Base-by-base conservation (phyloP, 2,329 filamentous ascomycete genomes). In the Diplodia sapinea region DNA sequence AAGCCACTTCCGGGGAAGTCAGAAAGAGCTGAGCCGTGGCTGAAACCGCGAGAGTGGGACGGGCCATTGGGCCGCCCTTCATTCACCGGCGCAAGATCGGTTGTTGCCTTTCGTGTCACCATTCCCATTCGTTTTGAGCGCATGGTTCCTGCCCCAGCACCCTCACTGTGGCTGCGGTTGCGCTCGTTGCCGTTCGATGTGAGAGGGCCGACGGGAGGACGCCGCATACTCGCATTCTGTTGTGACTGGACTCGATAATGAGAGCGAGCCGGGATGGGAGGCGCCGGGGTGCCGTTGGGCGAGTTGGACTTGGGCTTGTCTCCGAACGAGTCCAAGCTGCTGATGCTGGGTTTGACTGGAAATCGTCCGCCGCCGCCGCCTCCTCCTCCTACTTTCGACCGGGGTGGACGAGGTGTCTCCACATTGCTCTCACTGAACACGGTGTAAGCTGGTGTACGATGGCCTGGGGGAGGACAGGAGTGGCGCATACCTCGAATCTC, bases 201-300 rank as follows among this genome's bases (percentile, higher is more conserved):
- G 38, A 87, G 77, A n/a, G 87, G 92, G 78, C 91, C 88, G n/a
- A 93, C 85, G 1, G 89, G 88, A 0, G 93, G 91, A 67, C 90
- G 85, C 67, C 91, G 87, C 55, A 88, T 82, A 6, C 86, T 81
- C 2, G 85, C 72, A 29, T 72, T 91, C 70, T 91, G 88, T 71
- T 91, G 88, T 2, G 90, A 92, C 3, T 90, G 81, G 1, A 89
- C 89, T 36, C 94, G 88, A 72, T 92, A 92, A 76, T 97, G 93
- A 3, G 93, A 95, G 69, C 91, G 87, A 4, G 87, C 87, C 0
- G 93, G 93, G 69, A 96, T 91, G 0, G 91, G 91, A 2, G 94
- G 92, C 47, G 74, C 54, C 33, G 91, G 85, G 43, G 74, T 47
- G 40, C 87, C 79, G 47, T 85, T 88, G 15, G 91, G 91, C 4